Percentiles rank a stretch among this genome's conserved stretches.
Evolutionary conservation across 257 asterid genomes (phyloP).

Genomic region (Nicotiana knightiana): DNA sequence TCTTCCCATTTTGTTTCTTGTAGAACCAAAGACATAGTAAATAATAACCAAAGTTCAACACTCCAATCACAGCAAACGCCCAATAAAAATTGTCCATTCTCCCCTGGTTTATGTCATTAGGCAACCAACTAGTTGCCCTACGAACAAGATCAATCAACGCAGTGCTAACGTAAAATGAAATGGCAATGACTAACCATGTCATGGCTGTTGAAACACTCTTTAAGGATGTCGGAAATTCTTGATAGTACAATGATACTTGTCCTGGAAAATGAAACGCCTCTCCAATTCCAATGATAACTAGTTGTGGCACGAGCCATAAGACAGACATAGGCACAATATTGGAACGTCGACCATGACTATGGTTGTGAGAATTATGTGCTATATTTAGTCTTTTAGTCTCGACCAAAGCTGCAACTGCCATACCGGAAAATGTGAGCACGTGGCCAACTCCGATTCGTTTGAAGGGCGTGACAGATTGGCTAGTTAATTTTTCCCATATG

Average conservation of each 20-base stretch:
- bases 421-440: conserved; percentile 19
- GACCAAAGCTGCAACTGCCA: conserved; percentile 50
- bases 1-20: no score
- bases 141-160: conserved; percentile 13
- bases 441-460: conserved; percentile 22
- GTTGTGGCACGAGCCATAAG: conserved; percentile 48
- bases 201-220: conserved; percentile 58
- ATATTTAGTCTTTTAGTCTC: conserved; percentile 42
- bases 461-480: conserved; percentile 10
- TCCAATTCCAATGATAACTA: conserved; percentile 36
- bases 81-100: conserved; percentile 27
- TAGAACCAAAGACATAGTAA: no score
- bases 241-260: conserved; percentile 46
- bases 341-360: neutral
- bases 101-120: conserved; percentile 23
- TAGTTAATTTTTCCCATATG: neutral
- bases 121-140: conserved; percentile 19
- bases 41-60: conserved; percentile 16
- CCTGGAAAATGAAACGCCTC: conserved; percentile 67
- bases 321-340: conserved; percentile 31
- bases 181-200: conserved; percentile 40
- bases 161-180: conserved; percentile 4
- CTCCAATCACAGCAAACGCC: neutral
- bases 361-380: neutral
- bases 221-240: conserved; percentile 49